Conservation (phyloP, 441 rosid genomes). For the Pelargonium citronellum region DNA sequence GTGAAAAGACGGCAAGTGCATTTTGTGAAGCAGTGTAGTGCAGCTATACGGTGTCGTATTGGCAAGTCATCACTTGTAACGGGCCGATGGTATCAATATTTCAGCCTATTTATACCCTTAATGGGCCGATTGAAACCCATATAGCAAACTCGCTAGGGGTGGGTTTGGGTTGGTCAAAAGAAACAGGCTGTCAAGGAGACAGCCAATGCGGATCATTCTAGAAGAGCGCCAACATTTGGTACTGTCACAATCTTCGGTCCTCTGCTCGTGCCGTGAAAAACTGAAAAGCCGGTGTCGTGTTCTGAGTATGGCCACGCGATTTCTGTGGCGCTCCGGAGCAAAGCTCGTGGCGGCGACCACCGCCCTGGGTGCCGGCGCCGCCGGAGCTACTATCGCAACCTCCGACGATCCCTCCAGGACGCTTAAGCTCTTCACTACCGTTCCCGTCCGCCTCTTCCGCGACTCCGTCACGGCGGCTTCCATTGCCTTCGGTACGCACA, state of each 20-base stretch:
- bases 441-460: constrained; percentile 69
- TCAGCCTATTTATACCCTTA: neutral
- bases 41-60: neutral
- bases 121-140: constrained; percentile 1
- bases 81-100: neutral
- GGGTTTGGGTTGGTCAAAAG: neutral
- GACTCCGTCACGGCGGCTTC: constrained; percentile 70
- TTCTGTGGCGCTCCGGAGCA: constrained; percentile 52
- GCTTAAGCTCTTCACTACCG: constrained; percentile 68
- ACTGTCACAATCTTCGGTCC: too few relatives aligned
- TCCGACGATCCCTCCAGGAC: constrained; percentile 68
- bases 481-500: constrained; percentile 58
- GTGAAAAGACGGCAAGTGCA: neutral
- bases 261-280: neutral
- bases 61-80: neutral
- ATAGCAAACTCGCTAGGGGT: too few relatives aligned
- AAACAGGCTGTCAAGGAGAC: neutral
- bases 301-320: constrained; percentile 55
- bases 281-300: constrained; percentile 4
- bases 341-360: constrained; percentile 48
- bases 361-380: constrained; percentile 53
- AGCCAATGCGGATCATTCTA: neutral
- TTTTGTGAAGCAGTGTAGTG: neutral
- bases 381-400: constrained; percentile 50
- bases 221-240: neutral